Conservation (phyloP, 108 stramenopile species). For the Schizochytrium sp. region DNA sequence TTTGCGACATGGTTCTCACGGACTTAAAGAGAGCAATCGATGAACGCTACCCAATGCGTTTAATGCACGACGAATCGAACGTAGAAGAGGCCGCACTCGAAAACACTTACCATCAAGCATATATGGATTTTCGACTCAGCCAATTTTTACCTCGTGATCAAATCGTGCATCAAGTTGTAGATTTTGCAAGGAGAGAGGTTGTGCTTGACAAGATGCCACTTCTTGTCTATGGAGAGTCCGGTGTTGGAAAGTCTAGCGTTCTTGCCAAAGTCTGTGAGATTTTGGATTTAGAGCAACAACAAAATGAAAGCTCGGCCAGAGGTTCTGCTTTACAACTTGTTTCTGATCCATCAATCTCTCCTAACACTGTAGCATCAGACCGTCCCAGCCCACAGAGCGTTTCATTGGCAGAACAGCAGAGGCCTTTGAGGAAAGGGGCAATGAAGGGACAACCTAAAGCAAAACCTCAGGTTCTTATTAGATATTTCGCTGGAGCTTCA, state of each 20-base stretch:
- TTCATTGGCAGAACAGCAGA: not conserved
- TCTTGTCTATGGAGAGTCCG: constrained; percentile 10
- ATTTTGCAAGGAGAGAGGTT: constrained; percentile 19
- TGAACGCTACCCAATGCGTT: not conserved
- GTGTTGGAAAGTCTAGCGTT: constrained; percentile 51
- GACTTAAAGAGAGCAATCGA: constrained; percentile 38
- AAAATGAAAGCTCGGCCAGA: not conserved
- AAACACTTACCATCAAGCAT: constrained; percentile 33
- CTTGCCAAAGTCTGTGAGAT: constrained; percentile 14
- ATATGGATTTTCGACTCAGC: constrained; percentile 52
- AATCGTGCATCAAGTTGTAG: not conserved
- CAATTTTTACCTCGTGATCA: not conserved
- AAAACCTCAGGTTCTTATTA: constrained; percentile 34
- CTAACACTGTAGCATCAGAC: too few species aligned
- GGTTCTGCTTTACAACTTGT: too few species aligned
- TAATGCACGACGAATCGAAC: not conserved
- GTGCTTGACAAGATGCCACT: constrained; percentile 37
- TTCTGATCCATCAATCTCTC: too few species aligned
- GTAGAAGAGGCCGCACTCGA: constrained; percentile 30
- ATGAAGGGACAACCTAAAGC: not conserved
- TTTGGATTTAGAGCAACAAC: not conserved
- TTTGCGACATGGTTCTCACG: constrained; percentile 27
- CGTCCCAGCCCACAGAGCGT: too few species aligned
- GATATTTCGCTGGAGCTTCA: constrained; percentile 38
- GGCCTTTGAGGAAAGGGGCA: not conserved